These are phyloP conservation scores for Trichoderma sp. DNA, from an alignment of 2,329 filamentous ascomycete genomes.

Conservation along the genomic window DNA sequence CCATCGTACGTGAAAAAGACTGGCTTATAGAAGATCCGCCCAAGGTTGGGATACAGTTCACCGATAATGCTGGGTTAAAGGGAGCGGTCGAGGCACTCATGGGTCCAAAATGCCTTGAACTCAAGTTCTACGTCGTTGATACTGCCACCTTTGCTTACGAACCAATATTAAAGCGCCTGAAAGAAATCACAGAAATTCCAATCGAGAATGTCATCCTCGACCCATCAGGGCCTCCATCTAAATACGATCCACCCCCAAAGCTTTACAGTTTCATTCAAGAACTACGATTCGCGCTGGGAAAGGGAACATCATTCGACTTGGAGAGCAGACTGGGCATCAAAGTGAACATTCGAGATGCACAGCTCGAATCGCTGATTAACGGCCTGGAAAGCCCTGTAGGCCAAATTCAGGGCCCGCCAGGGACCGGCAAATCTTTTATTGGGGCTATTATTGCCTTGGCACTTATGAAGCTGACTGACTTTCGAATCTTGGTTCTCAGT, in stretches of 20 bases:
- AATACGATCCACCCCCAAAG: conserved; percentile 20
- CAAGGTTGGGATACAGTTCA: conserved; percentile 53
- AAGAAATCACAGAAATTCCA: conserved; percentile 57
- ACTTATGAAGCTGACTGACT: conserved; percentile 50
- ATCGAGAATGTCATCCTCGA: conserved; percentile 56
- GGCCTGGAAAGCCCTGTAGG: conserved; percentile 57
- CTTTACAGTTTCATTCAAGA: conserved; percentile 11
- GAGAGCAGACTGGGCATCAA: conserved; percentile 34
- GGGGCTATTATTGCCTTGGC: conserved; percentile 63
- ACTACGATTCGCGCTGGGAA: not conserved
- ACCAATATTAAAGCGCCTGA: conserved; percentile 62
- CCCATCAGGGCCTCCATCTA: conserved; percentile 20
- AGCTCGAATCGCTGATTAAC: conserved; percentile 57
- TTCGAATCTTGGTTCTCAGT: conserved; percentile 63
- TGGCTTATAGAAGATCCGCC: conserved; percentile 48
- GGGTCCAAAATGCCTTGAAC: conserved; percentile 13
- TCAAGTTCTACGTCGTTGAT: conserved; percentile 60
- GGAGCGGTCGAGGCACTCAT: conserved; percentile 51
- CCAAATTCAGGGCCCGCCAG: conserved; percentile 72
- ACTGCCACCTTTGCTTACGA: conserved; percentile 70
- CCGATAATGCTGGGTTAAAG: conserved; percentile 47
- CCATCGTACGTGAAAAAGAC: conserved; percentile 54
- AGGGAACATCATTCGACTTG: conserved; percentile 20
- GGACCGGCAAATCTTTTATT: conserved; percentile 75
- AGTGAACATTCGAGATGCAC: conserved; percentile 41